Conservation (phyloP, 768 basidiomycete species). For the Mycena metata region DNA sequence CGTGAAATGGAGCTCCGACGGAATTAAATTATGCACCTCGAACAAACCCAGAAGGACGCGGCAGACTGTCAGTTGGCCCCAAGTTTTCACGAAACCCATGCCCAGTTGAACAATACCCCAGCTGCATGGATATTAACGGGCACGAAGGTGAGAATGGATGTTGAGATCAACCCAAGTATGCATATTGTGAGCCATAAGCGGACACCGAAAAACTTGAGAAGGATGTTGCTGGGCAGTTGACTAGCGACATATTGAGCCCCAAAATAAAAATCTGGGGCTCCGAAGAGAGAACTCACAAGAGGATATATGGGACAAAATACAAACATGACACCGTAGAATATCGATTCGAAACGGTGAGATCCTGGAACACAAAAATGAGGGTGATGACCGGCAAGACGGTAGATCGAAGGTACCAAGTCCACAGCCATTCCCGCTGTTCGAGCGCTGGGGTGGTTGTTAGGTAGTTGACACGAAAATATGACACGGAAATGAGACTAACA, state of each 20-base stretch:
- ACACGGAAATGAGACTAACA: conserved; percentile 12
- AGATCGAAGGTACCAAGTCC: conserved; percentile 13
- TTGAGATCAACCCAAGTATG: not conserved
- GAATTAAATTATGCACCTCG: conserved; percentile 12
- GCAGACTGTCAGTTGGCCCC: conserved; percentile 13
- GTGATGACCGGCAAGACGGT: not conserved
- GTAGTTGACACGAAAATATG: conserved; percentile 9
- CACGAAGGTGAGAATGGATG: too few species aligned
- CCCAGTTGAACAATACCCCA: conserved; percentile 16
- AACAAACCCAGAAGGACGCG: conserved; percentile 17
- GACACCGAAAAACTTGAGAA: conserved; percentile 11
- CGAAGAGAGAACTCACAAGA: conserved; percentile 9
- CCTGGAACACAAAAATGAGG: conserved; percentile 2
- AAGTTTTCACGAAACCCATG: conserved; percentile 17
- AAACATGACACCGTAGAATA: conserved; percentile 8
- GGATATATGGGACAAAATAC: conserved; percentile 24
- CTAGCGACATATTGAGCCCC: not conserved
- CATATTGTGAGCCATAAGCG: conserved; percentile 12
- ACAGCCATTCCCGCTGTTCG: conserved; percentile 25
- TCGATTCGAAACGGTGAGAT: conserved; percentile 9
- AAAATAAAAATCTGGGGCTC: not conserved
- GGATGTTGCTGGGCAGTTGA: conserved; percentile 17
- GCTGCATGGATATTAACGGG: not conserved
- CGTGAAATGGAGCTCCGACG: not conserved
- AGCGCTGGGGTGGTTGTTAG: conserved; percentile 23